These are phyloP conservation scores for Lolium rigidum DNA, from an alignment of 176 grass and related monocot species.

Conservation along the genomic window DNA sequence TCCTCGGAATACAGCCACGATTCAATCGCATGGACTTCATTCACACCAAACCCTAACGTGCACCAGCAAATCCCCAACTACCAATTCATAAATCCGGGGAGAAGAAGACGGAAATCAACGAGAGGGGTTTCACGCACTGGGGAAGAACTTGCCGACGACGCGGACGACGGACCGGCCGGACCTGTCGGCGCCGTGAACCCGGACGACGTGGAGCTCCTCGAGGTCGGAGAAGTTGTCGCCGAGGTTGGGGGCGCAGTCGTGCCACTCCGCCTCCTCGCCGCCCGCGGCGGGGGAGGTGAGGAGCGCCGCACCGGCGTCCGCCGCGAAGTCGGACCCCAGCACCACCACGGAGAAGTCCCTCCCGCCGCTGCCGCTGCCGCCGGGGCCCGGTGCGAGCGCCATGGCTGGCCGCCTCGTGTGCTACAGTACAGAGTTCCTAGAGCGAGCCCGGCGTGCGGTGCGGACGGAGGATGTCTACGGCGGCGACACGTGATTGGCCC, in stretches of 20 bases:
- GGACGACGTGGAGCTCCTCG: conserved; percentile 78
- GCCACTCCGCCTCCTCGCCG: conserved; percentile 59
- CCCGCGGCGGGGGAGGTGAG: conserved; percentile 48
- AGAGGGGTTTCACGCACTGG: background rate
- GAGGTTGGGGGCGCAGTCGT: conserved; percentile 82
- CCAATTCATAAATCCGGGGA: background rate
- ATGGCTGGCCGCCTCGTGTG: conserved; percentile 20
- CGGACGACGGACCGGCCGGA: conserved; percentile 65
- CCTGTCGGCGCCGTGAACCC: conserved; percentile 64
- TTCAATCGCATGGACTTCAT: background rate
- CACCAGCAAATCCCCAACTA: background rate
- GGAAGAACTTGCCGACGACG: conserved; percentile 70
- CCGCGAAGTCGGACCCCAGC: conserved; percentile 58
- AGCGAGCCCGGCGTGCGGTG: too few species aligned
- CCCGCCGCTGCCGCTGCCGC: background rate
- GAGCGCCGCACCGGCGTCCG: conserved; percentile 62
- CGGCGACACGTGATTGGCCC: too few species aligned
- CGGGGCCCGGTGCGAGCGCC: conserved; percentile 44
- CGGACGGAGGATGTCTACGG: too few species aligned
- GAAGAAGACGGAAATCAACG: background rate
- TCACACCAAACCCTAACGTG: background rate
- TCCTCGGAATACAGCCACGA: background rate
- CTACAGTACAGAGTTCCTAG: too few species aligned
- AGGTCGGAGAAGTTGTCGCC: conserved; percentile 89
- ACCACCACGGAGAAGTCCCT: conserved; percentile 76